Evolutionary conservation across 805 yeast genomes (phyloP), one percentile per base, ranked within the genome.

Genomic region (Lachancea mirantina): DNA sequence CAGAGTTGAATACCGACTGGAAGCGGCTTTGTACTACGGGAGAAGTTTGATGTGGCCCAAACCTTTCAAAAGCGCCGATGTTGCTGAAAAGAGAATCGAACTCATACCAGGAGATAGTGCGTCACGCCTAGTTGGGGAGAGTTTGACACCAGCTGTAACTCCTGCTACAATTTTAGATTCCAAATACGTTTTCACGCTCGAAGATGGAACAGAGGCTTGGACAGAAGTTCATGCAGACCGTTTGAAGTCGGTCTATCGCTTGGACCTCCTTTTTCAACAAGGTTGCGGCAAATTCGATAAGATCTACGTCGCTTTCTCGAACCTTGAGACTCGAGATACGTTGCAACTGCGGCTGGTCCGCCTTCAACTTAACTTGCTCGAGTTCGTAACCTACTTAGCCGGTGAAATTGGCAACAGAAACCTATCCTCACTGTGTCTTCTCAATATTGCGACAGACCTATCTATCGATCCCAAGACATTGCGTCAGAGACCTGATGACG

Each of bases 331-430:
- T 14, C 13, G 25, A 13, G 23, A 14, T 8, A 14, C 34, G 2
- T 11, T 25, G 8, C 26, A 23, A 8, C 13, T 34, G 18, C 15
- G 33, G 8, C 11, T 34, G 2, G 30, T 25, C 5, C 40, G 40
- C 14, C 23, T 52, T 4, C 55, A 51, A 34, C 32, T 55, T 11
- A 55, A 55, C 30, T 29, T 53, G 15, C 14, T 55, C 14, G 60
- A 55, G 30, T 40, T 40, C n/a, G 45, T 47, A 2, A 47, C 52
- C 0, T 55, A 49, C 32, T 28, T 53, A 24, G 49, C 60, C 1
- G 49, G 50, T 22, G 57, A 57, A 6, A 35, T 52, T 6, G 49
- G 54, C 1, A 55, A 53, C 38, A 51, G 49, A 24, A 55, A 55
- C 30, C 26, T 43, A 8, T 52, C 56, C 3, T 50, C 55, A 6